These are phyloP conservation scores for Ogataea saltuana DNA, from an alignment of 805 yeast species.

Conservation along the genomic window DNA sequence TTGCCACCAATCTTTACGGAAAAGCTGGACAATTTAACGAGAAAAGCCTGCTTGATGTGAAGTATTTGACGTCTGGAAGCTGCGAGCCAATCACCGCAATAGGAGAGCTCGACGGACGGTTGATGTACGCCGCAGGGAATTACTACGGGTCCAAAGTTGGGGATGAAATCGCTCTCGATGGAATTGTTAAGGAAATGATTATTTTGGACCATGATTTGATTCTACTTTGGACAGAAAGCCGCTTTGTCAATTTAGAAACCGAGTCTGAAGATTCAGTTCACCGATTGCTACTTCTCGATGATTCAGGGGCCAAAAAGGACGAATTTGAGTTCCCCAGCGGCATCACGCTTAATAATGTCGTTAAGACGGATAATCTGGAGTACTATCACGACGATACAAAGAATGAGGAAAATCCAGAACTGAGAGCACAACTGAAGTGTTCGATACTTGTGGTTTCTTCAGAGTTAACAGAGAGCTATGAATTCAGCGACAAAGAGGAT, in stretches of 20 bases:
- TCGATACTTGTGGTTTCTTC: constrained; percentile 19
- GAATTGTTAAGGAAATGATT: constrained; percentile 7
- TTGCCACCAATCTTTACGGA: constrained; percentile 7
- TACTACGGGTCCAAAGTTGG: not conserved
- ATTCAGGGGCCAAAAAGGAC: not conserved
- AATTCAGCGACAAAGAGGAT: not conserved
- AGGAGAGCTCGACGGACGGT: not conserved
- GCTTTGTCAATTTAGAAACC: constrained; percentile 7
- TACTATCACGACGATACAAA: constrained; percentile 13
- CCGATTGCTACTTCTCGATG: constrained; percentile 7
- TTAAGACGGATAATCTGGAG: not conserved
- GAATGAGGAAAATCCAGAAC: constrained; percentile 6
- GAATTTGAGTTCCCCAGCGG: constrained; percentile 21
- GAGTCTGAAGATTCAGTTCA: constrained; percentile 1
- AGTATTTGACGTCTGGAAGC: not conserved
- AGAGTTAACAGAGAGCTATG: constrained; percentile 7
- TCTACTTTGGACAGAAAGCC: constrained; percentile 10
- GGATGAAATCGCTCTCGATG: constrained; percentile 1
- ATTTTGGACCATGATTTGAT: constrained; percentile 3
- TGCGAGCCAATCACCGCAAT: constrained; percentile 7
- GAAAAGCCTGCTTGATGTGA: not conserved
- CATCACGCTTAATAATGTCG: constrained; percentile 14
- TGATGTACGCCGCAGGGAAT: not conserved
- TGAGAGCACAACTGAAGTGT: constrained; percentile 2
- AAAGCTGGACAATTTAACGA: not conserved